Evolutionary conservation across 257 asterid genomes (phyloP).

Genomic region (Nemophila menziesii): DNA sequence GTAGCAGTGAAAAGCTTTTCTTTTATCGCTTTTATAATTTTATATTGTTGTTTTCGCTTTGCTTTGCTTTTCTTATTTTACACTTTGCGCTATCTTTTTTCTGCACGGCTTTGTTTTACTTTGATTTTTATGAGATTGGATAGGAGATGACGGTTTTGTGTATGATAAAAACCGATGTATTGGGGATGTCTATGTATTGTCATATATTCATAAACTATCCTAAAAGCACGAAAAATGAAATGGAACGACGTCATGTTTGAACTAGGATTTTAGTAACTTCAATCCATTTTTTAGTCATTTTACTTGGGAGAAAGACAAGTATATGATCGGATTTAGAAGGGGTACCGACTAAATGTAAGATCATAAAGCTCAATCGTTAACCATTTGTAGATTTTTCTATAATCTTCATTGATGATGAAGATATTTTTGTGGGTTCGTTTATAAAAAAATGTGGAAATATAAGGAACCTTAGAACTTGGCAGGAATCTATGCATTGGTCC

Average conservation of each 20-base stretch:
- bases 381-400: too few relatives aligned
- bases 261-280: background rate
- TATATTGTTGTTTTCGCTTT: background rate
- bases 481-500: too few relatives aligned
- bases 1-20: background rate
- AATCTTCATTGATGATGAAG: too few relatives aligned
- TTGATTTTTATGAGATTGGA: conserved; percentile 17
- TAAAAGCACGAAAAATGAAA: background rate
- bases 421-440: too few relatives aligned
- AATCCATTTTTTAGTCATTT: background rate
- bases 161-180: conserved; percentile 7
- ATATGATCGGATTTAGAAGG: too few relatives aligned
- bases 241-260: background rate
- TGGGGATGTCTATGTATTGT: conserved; percentile 5
- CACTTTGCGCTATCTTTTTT: conserved; percentile 1
- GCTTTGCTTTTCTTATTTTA: background rate
- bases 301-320: background rate
- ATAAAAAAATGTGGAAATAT: too few relatives aligned
- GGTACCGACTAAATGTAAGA: too few relatives aligned
- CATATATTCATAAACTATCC: too few relatives aligned
- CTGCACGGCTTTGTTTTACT: background rate
- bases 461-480: too few relatives aligned
- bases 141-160: conserved; percentile 20
- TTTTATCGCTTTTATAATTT: background rate
- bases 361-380: too few relatives aligned